A percentile compares a stretch with the other conserved stretches of the same genome.
phyloP scores from a whole-genome alignment of 75 land plant genomes.

The Sequoiadendron giganteum region DNA sequence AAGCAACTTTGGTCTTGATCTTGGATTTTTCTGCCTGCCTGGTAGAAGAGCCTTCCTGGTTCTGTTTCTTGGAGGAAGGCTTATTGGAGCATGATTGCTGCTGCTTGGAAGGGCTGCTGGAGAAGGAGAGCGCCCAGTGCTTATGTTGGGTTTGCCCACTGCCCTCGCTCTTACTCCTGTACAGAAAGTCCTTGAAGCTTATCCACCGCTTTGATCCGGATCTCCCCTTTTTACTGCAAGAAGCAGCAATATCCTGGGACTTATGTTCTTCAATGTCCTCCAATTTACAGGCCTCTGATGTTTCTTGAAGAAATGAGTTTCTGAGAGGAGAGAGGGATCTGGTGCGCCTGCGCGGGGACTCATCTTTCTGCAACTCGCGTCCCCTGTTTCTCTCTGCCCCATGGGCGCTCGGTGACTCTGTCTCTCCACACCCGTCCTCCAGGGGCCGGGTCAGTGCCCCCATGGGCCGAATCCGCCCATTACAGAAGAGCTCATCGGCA shows the following conservation, averaged over 20 bases:
- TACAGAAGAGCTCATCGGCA: constrained; percentile 86
- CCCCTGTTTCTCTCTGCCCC: neutral
- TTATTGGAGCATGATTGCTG: neutral
- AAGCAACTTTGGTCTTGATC: neutral
- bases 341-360: constrained; percentile 11
- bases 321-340: constrained; percentile 53
- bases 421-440: neutral
- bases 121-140: constrained; percentile 32
- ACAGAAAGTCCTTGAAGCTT: constrained; percentile 43
- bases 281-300: constrained; percentile 16
- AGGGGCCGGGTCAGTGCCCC: neutral
- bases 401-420: neutral
- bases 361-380: neutral
- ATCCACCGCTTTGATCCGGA: constrained; percentile 25
- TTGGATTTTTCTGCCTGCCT: constrained; percentile 11
- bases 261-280: neutral
- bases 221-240: neutral
- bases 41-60: constrained; percentile 5
- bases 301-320: constrained; percentile 10
- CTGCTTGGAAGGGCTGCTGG: constrained; percentile 27
- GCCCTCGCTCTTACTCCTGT: constrained; percentile 63
- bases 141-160: constrained; percentile 24
- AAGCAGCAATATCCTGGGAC: neutral
- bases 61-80: constrained; percentile 8
- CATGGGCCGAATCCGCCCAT: constrained; percentile 90